These are phyloP conservation scores for Eucalyptus caleyi DNA, from an alignment of 345 rosid species.

Conservation along the genomic window DNA sequence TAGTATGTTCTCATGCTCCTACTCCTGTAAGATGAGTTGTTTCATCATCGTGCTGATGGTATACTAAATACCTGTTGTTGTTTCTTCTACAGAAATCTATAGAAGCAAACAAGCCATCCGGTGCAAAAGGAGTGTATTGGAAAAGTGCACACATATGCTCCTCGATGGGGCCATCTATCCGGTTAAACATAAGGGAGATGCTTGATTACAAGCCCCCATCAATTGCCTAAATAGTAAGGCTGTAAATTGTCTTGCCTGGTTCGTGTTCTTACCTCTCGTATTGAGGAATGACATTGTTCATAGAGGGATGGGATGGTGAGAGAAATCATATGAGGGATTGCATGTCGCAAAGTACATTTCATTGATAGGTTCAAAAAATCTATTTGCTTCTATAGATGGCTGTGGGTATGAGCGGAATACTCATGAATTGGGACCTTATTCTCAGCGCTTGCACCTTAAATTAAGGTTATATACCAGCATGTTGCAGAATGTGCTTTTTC, in stretches of 20 bases:
- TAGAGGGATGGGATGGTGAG: neutral
- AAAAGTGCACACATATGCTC: constrained; percentile 84
- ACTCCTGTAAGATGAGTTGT: neutral
- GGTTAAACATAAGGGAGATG: constrained; percentile 82
- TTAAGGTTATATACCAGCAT: neutral
- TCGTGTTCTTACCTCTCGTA: neutral
- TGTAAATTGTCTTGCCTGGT: neutral
- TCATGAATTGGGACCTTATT: neutral
- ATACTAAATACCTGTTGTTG: neutral
- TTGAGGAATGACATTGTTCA: neutral
- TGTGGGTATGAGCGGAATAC: neutral
- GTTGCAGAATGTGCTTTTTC: neutral
- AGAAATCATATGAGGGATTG: neutral
- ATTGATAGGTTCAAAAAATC: neutral
- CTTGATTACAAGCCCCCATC: constrained; percentile 64
- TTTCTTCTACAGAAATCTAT: constrained; percentile 64
- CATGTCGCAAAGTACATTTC: neutral
- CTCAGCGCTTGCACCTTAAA: neutral
- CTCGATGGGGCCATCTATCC: constrained; percentile 95
- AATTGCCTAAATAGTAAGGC: neutral
- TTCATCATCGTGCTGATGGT: neutral
- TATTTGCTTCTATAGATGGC: neutral
- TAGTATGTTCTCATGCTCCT: constrained; percentile 25
- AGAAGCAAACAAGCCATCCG: constrained; percentile 92
- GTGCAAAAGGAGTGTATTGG: constrained; percentile 99